Evolutionary conservation across 148 eudicot species (phyloP).

Genomic region (Cornus controversa): DNA sequence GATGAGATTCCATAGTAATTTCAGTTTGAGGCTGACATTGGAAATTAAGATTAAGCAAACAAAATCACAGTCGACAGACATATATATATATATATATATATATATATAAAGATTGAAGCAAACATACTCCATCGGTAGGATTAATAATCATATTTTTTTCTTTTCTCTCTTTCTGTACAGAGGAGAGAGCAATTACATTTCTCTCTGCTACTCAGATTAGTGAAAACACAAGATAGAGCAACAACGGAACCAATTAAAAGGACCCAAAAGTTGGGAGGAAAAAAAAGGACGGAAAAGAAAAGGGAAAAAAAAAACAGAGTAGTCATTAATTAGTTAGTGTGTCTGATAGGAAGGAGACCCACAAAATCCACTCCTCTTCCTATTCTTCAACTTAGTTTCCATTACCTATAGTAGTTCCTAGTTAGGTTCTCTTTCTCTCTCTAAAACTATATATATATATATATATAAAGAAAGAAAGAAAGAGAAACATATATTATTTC

Average conservation of each 20-base stretch:
- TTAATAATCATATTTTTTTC: background rate
- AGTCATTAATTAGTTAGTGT: background rate
- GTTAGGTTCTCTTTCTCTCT: background rate
- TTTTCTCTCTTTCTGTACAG: constrained; percentile 7
- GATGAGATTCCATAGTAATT: too few relatives aligned
- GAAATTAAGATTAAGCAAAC: too few relatives aligned
- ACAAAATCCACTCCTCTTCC: constrained; percentile 16
- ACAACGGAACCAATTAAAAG: background rate
- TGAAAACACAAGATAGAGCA: constrained; percentile 2
- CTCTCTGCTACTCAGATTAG: background rate
- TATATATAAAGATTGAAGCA: background rate
- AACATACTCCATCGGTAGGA: background rate
- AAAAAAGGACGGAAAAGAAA: background rate
- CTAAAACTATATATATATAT: background rate
- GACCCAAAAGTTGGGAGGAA: background rate
- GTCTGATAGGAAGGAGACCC: background rate
- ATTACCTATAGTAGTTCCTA: background rate
- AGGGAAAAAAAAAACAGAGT: background rate
- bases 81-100: too few relatives aligned
- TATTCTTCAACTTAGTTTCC: background rate
- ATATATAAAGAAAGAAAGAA: too few relatives aligned
- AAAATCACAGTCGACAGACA: background rate
- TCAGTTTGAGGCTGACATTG: too few relatives aligned
- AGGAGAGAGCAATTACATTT: constrained; percentile 21
- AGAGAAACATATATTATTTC: background rate